phyloP scores from a whole-genome alignment of 768 basidiomycete species.

The Leccinum boreale region DNA sequence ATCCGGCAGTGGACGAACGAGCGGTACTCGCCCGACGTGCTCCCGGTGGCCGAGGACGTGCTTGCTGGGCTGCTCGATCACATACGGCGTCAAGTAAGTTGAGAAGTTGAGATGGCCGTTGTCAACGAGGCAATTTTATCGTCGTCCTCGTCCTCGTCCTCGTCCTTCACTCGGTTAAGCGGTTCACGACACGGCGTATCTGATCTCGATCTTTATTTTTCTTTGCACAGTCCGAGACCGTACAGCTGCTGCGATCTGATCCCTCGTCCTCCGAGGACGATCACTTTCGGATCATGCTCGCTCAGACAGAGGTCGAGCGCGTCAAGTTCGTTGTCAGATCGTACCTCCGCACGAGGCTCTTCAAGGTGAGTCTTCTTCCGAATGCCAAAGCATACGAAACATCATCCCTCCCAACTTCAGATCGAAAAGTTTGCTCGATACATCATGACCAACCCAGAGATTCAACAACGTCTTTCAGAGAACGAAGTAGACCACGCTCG shows the following conservation, averaged over 20 bases:
- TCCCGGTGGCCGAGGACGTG: slow-evolving; percentile 69
- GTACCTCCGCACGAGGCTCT: slow-evolving; percentile 81
- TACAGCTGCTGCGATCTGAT: slow-evolving; percentile 73
- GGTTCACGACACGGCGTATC: slow-evolving; percentile 1
- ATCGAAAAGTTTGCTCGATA: slow-evolving; percentile 86
- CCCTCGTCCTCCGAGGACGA: slow-evolving; percentile 88
- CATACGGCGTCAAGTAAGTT: slow-evolving; percentile 74
- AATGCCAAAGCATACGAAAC: neutral
- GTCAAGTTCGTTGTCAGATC: slow-evolving; percentile 90
- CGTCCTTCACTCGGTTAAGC: neutral
- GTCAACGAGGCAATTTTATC: too few relatives aligned
- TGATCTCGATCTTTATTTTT: neutral
- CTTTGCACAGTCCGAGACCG: slow-evolving; percentile 62
- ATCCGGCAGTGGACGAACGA: slow-evolving; percentile 87
- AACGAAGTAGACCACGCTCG: slow-evolving; percentile 81
- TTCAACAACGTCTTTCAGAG: slow-evolving; percentile 77
- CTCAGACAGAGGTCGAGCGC: slow-evolving; percentile 91
- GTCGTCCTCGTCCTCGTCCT: too few relatives aligned
- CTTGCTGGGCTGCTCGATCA: slow-evolving; percentile 68
- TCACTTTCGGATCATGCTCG: slow-evolving; percentile 89
- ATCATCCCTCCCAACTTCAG: slow-evolving; percentile 36
- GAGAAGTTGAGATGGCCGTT: too few relatives aligned
- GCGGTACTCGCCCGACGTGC: slow-evolving; percentile 74
- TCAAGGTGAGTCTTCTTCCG: slow-evolving; percentile 55
- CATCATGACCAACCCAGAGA: slow-evolving; percentile 64